Evolutionary conservation across 495 filamentous ascomycete genomes (phyloP), one percentile per base, ranked within the genome.

Genomic region (Penicillium odoratum): DNA sequence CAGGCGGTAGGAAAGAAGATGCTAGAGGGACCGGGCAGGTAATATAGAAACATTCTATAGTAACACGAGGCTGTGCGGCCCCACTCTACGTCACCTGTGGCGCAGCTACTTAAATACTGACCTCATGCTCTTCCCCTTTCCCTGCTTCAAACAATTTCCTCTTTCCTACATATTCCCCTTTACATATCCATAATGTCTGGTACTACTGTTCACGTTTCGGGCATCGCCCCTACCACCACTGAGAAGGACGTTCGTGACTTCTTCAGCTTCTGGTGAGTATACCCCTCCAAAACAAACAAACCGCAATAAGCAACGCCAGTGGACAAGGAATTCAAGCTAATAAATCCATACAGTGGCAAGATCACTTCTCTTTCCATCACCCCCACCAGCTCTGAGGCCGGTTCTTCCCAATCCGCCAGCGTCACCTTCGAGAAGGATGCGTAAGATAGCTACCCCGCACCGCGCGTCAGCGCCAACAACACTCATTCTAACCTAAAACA

Each of bases 341-440:
- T 4, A 16, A 15, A 43, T 30, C 40, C n/a, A 21, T 55, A 55
- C 69, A 96, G 91, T 71, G 94, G 94, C 66, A 98, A 97, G 80
- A 97, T 98, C 73, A 86, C 81, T 51, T 81, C 79, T 55, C 79
- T 97, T 65, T 85, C 90, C 48, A 81, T 98, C 63, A 92, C 86
- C 2, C 82, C 89, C 13, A 73, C 79, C 26, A 83, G 82, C 21
- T 70, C 76, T 48, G 81, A 78, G n/a, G 66, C 80, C 58, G 78
- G 83, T 40, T 73, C 84, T 51, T 77, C 81, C 53, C 88, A 96
- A 74, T 87, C 85, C 62, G 95, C 94, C 57, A 88, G 87, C 25
- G 92, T 98, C 33, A 95, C 89, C 34, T 98, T 98, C 66, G 95
- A 97, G 76, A 96, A 96, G 76, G 86, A 92, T 62, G 92, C 92